Base-by-base conservation (phyloP, 306 rosid species). In the Citrullus mucosospermus region DNA sequence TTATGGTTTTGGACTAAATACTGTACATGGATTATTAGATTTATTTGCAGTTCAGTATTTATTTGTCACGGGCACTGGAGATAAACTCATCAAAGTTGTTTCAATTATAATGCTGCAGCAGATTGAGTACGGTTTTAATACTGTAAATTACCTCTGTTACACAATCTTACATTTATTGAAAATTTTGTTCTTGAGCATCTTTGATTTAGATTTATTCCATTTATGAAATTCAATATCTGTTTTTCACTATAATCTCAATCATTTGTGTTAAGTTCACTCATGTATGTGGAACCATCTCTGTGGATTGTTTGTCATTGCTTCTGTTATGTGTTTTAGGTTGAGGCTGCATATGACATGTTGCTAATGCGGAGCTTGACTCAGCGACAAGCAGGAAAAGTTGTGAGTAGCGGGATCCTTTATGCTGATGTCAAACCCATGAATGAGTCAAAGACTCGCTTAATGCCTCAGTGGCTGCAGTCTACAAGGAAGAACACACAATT, bases 301-400 rank as follows among this genome's bases (percentile, higher is more conserved):
- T 30, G 41, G 41, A 61, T 67, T 18, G 30, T 67, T 39, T 32
- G 73, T 67, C 73, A 67, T n/a, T 67, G 74, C 34, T 68, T 28
- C 53, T 68, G 9, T 68, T n/a, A 25, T 43, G 32, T 66, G 50
- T 61, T 81, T 65, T 69, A 94, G 98, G 96, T 85, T 36, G 98
- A 94, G 88, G 96, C 98, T 75, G 98, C 98, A 38, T 94, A 94
- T 81, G 97, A 94, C 75, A 94, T 92, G 96, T 80, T 94, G 75
- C 98, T 94, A 50, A 89, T 94, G 98, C 89, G 89, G 46, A 75
- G 99, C 89, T 84, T 95, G 83, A 87, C 89, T 38, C 97, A 88
- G 86, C 88, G 99, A 20, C 90, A 90, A 66, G 92, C 93, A 0
- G 99, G 97, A 75, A 95, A 90, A 78, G 97, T 92, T 78, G 96